These are phyloP conservation scores for Tricholoma flavovirens DNA, from an alignment of 768 basidiomycete genomes.

Conservation along the genomic window DNA sequence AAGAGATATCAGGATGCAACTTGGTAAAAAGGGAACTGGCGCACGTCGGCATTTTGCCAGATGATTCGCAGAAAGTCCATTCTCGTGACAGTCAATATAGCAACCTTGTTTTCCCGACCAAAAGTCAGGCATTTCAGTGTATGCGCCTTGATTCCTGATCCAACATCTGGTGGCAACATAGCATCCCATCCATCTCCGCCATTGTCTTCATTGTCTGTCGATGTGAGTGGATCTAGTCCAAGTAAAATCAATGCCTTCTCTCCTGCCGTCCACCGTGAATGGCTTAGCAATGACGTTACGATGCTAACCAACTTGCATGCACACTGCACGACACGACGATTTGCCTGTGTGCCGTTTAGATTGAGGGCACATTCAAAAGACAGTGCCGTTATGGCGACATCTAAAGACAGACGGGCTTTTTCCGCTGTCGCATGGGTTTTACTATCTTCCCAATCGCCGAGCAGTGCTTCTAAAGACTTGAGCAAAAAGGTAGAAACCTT, in stretches of 20 bases:
- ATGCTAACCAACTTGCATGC: conserved; percentile 46
- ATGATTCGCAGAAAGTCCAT: conserved; percentile 48
- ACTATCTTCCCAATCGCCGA: conserved; percentile 41
- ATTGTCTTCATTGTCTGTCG: conserved; percentile 25
- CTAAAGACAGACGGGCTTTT: conserved; percentile 59
- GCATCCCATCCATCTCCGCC: conserved; percentile 34
- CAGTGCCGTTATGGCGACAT: conserved; percentile 61
- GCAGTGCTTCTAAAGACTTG: conserved; percentile 52
- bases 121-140: conserved; percentile 34
- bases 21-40: conserved; percentile 16
- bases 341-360: conserved; percentile 58
- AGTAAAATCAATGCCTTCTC: conserved; percentile 64
- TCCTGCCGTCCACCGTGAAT: conserved; percentile 46
- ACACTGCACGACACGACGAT: conserved; percentile 55
- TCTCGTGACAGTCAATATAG: conserved; percentile 18
- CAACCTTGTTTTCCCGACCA: conserved; percentile 7
- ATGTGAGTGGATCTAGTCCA: conserved; percentile 60
- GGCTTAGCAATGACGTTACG: conserved; percentile 33
- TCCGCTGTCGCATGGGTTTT: conserved; percentile 49
- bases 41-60: conserved; percentile 68
- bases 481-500: conserved; percentile 57
- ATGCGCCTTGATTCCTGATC: conserved; percentile 61
- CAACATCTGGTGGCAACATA: conserved; percentile 37
- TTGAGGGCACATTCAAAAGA: conserved; percentile 63
- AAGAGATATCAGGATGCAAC: background rate